Base-by-base conservation (phyloP, 169 alveolate species). In the Plasmodium fragile region DNA sequence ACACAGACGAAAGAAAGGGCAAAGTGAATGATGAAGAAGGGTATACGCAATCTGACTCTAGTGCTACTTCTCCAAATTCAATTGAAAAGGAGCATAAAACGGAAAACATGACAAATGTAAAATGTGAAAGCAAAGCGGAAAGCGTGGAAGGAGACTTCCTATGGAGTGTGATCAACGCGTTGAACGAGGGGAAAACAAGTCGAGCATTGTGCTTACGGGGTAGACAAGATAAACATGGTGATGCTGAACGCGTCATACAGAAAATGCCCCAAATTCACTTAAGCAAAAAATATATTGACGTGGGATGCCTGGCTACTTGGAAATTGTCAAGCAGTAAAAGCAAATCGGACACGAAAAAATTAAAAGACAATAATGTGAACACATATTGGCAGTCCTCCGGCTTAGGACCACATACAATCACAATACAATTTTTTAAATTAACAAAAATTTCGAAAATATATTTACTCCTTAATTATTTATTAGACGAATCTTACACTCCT, bases 371-470 rank as follows among this genome's bases (percentile, higher is more conserved):
- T 92, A 95, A 96, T 93, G 93, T 96, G 55, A 93, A 96, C 36
- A 97, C 98, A 22, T 97, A 96, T 81, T 97, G 98, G 98, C 98
- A 97, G 92, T 94, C 97, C 55, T 96, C 96, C 81, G 97, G 97
- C 45, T 91, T 94, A 81, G 97, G 96, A 65, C 98, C 98, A 6
- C 98, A 97, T 90, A 96, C 97, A 80, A 94, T 96, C 30, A 94
- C 97, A 43, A 92, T 97, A 79, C 96, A 96, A 92, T 97, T 96
- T 96, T 95, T 96, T 30, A 94, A 93, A 65, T 93, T 95, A 32
- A 94, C 94, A 72, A 90, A 95, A 94, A 83, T 97, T 34, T 93
- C 98, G 13, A 96, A 96, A 93, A 95, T 97, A 10, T 97, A 95
- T 95, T 82, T 97, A 43, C 96, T 96, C 77, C 87, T 97, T 81